Evolutionary conservation across 768 basidiomycete species (phyloP).

Genomic region (Calocera cornea): DNA sequence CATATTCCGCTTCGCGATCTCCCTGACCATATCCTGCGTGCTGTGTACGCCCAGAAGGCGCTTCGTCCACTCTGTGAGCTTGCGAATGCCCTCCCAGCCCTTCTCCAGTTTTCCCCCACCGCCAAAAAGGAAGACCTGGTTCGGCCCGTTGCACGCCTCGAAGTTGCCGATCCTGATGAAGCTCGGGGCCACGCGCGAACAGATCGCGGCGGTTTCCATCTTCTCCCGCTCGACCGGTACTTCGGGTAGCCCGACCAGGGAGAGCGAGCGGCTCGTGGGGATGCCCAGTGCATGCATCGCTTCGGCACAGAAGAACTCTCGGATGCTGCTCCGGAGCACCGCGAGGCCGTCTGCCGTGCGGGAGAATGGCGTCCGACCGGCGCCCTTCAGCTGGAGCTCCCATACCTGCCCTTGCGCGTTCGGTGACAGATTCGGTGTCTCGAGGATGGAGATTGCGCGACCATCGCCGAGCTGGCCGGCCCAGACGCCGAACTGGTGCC

Average conservation of each 20-base stretch:
- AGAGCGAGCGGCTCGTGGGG: slow-evolving; percentile 77
- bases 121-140: slow-evolving; percentile 45
- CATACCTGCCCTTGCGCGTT: slow-evolving; percentile 24
- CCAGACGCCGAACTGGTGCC: slow-evolving; percentile 79
- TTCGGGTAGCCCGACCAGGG: slow-evolving; percentile 58
- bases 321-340: slow-evolving; percentile 83
- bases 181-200: slow-evolving; percentile 72
- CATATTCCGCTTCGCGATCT: slow-evolving; percentile 73
- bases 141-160: slow-evolving; percentile 66
- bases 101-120: slow-evolving; percentile 52
- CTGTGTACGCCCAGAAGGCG: slow-evolving; percentile 40
- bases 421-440: slow-evolving; percentile 16
- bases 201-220: slow-evolving; percentile 54
- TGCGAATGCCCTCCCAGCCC: slow-evolving; percentile 58
- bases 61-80: slow-evolving; percentile 57
- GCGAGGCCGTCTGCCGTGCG: slow-evolving; percentile 88
- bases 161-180: slow-evolving; percentile 89
- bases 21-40: slow-evolving; percentile 39
- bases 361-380: slow-evolving; percentile 87
- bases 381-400: slow-evolving; percentile 91
- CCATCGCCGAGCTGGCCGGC: slow-evolving; percentile 96
- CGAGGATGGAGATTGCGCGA: slow-evolving; percentile 75
- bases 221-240: slow-evolving; percentile 64
- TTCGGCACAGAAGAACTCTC: slow-evolving; percentile 90
- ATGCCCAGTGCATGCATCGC: slow-evolving; percentile 70